These are phyloP conservation scores for Isabelozyma gotoi DNA, from an alignment of 805 yeast genomes.

Conservation along the genomic window DNA sequence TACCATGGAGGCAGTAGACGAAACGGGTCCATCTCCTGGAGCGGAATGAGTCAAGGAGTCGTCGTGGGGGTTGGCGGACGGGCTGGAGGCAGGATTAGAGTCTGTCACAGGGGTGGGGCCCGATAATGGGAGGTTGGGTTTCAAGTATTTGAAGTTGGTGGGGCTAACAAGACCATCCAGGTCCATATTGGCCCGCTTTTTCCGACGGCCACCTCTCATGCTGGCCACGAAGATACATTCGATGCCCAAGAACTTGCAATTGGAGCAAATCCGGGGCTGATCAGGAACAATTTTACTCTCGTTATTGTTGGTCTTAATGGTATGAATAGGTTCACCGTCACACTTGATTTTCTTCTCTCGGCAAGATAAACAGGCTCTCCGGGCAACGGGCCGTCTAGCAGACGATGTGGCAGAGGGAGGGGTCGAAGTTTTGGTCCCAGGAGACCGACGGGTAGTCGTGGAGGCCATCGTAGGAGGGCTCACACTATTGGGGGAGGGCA, in stretches of 20 bases:
- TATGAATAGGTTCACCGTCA: conserved; percentile 51
- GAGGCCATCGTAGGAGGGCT: not conserved
- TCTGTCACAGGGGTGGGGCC: not conserved
- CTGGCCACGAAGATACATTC: conserved; percentile 58
- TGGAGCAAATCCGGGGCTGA: conserved; percentile 40
- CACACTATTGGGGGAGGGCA: not conserved
- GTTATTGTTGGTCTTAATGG: conserved; percentile 9
- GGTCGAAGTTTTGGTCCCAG: not conserved
- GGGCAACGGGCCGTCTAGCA: conserved; percentile 53
- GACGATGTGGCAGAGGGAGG: not conserved
- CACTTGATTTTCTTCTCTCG: conserved; percentile 67
- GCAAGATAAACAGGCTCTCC: conserved; percentile 62
- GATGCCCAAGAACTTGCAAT: conserved; percentile 44
- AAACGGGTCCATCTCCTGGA: too few relatives aligned
- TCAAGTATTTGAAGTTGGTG: not conserved
- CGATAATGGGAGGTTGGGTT: not conserved
- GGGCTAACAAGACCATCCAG: not conserved
- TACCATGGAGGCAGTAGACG: not conserved
- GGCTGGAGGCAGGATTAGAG: too few relatives aligned
- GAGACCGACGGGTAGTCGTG: not conserved
- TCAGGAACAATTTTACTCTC: conserved; percentile 17
- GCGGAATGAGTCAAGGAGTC: too few relatives aligned
- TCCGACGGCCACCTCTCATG: conserved; percentile 57
- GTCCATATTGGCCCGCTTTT: conserved; percentile 16
- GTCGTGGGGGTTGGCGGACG: too few relatives aligned